phyloP scores from a whole-genome alignment of 108 stramenopile species.

The Cylindrotheca fusiformis region DNA sequence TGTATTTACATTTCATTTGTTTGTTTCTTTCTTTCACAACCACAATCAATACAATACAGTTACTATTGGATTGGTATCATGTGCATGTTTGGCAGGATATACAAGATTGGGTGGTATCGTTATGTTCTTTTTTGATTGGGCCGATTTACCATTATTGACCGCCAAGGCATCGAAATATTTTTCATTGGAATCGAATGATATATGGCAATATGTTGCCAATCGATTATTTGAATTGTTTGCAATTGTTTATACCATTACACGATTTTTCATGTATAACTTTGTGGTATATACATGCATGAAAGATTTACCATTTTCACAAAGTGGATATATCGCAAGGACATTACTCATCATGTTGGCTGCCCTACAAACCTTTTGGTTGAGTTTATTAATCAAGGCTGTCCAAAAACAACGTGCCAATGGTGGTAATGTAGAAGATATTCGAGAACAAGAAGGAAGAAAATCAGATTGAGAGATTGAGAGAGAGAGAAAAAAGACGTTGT shows the following conservation, averaged over 20 bases:
- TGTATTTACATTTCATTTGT: not conserved
- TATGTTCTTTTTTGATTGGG: constrained; percentile 56
- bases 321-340: not conserved
- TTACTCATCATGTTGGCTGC: constrained; percentile 29
- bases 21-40: not conserved
- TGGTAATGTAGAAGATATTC: constrained; percentile 30
- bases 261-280: constrained; percentile 39
- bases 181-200: constrained; percentile 20
- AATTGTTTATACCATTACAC: constrained; percentile 33
- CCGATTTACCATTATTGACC: constrained; percentile 39
- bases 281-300: constrained; percentile 19
- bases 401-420: constrained; percentile 19
- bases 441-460: constrained; percentile 27
- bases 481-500: too few relatives aligned
- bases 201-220: constrained; percentile 34
- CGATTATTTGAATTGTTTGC: constrained; percentile 48
- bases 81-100: constrained; percentile 19
- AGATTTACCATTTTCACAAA: constrained; percentile 19
- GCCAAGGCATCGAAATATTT: constrained; percentile 48
- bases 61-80: constrained; percentile 34
- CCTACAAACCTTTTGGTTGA: constrained; percentile 41
- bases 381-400: constrained; percentile 36
- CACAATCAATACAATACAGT: not conserved
- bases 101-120: constrained; percentile 42
- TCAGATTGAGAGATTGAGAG: too few relatives aligned